phyloP scores from a whole-genome alignment of 192 early-diverging fungal genomes.

The Podila horticola region DNA sequence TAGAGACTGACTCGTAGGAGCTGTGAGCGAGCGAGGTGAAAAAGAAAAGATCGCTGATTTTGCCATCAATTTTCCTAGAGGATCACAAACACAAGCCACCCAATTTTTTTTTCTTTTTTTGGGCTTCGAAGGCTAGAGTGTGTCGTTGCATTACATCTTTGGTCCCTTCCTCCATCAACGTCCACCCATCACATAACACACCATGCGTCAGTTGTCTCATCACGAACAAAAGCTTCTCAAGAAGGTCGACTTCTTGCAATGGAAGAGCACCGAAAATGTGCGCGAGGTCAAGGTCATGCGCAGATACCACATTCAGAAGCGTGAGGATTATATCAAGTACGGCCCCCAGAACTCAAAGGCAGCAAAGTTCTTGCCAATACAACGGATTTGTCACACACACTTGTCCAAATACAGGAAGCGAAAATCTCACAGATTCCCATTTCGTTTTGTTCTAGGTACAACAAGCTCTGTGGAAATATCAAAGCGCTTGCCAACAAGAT shows the following conservation, averaged over 20 bases:
- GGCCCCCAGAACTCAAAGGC: neutral
- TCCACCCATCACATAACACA: neutral
- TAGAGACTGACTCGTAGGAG: too few species aligned
- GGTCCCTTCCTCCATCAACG: neutral
- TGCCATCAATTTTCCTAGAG: too few species aligned
- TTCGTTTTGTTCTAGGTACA: conserved; percentile 67
- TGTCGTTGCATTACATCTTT: neutral
- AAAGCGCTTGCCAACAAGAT: conserved; percentile 86
- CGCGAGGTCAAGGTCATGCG: conserved; percentile 89
- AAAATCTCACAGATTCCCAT: neutral
- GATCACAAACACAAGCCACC: neutral
- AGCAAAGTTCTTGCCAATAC: too few species aligned
- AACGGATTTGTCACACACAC: too few species aligned
- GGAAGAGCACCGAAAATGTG: conserved; percentile 87
- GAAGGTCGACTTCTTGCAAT: conserved; percentile 95
- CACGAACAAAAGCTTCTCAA: conserved; percentile 96
- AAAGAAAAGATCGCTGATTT: too few species aligned
- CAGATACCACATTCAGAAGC: conserved; percentile 86
- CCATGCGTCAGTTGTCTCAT: conserved; percentile 83
- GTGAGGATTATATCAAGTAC: conserved; percentile 91
- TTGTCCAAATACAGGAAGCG: too few species aligned
- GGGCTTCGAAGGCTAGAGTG: neutral
- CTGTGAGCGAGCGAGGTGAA: too few species aligned
- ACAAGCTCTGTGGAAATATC: conserved; percentile 82
- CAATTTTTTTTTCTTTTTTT: conserved; percentile 1